Evolutionary conservation across 306 rosid species (phyloP), one percentile per base, ranked within the genome.

Genomic region (Cercis canadensis): DNA sequence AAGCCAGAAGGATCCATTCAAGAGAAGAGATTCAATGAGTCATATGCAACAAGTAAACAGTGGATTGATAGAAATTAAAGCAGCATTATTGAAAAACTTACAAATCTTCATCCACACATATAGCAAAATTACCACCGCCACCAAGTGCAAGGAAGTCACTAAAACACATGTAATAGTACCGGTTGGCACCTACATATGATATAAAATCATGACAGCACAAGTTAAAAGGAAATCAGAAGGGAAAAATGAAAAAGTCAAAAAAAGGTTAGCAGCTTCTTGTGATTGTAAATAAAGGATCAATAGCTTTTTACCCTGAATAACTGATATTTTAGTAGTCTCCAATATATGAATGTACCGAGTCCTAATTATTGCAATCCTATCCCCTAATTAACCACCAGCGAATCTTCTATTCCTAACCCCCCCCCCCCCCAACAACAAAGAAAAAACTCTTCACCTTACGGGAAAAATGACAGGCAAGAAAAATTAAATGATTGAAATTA

Each of bases 41-140:
- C 45, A 11, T 61, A 41, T 16, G 33, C 62, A 57, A 73, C 58
- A 62, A 56, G 40, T 7, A 18, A n/a, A 66, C 40, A 17, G 46
- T 51, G 57, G 29, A 54, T 14, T 8, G 40, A 54, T 21, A 58
- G 19, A 54, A 54, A 31, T 57, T 40, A 43, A 21, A 24, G 54
- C 21, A 65, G 49, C 66, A 65, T 4, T 45, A 8, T 8, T 57
- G 13, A 56, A 78, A 75, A 44, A 74, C 97, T 95, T 83, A 95
- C 99, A 95, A 81, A 72, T 95, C 99, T 56, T 78, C 99, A 77
- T 89, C 96, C 78, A 95, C 86, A 79, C 88, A 72, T 63, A 95
- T 66, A 53, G 99, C 99, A 61, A 83, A 95, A 77, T 75, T 87
- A 67, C 96, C 97, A 70, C 99, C 97, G 5, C 96, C 99, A 15